Percentiles rank a stretch among this genome's conserved stretches.
These are phyloP conservation scores for Setomelanomma holmii DNA, from an alignment of 2,329 filamentous ascomycete genomes.

Conservation along the genomic window DNA sequence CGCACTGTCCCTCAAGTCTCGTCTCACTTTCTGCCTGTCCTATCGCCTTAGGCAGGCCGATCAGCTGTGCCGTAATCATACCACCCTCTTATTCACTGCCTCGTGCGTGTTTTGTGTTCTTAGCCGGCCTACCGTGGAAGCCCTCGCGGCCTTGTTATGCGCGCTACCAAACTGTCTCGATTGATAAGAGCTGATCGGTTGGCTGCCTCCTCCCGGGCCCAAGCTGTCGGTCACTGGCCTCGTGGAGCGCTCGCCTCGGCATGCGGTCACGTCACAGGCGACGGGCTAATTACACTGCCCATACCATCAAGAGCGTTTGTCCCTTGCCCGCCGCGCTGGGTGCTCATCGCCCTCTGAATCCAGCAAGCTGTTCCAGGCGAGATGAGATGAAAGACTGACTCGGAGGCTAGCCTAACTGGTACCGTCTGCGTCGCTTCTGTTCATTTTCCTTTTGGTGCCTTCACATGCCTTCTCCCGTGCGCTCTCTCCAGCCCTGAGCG, in stretches of 20 bases:
- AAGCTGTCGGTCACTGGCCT: conserved; percentile 43
- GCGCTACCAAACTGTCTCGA: no score
- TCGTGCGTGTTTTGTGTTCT: no score
- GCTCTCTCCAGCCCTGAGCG: no score
- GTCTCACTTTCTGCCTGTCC: no score
- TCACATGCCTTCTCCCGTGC: no score
- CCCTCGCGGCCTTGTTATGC: no score
- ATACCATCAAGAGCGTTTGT: conserved; percentile 19
- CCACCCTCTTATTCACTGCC: no score
- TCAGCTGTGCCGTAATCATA: no score
- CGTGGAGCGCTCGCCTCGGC: conserved; percentile 12
- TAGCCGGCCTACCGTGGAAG: no score
- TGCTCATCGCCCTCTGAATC: conserved; percentile 15
- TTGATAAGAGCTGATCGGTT: conserved; percentile 36
- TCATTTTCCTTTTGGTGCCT: neutral
- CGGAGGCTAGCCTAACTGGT: conserved; percentile 1
- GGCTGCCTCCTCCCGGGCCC: conserved; percentile 40
- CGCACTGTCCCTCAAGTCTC: no score
- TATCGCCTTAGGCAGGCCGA: no score
- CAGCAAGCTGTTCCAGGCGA: conserved; percentile 16
- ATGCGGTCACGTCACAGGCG: conserved; percentile 25
- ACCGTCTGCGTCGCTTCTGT: neutral
- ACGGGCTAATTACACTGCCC: conserved; percentile 23
- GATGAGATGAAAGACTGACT: conserved; percentile 13
- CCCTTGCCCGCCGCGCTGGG: conserved; percentile 21